Evolutionary conservation across 306 rosid species (phyloP).

Genomic region (Ormosia semicastrata): DNA sequence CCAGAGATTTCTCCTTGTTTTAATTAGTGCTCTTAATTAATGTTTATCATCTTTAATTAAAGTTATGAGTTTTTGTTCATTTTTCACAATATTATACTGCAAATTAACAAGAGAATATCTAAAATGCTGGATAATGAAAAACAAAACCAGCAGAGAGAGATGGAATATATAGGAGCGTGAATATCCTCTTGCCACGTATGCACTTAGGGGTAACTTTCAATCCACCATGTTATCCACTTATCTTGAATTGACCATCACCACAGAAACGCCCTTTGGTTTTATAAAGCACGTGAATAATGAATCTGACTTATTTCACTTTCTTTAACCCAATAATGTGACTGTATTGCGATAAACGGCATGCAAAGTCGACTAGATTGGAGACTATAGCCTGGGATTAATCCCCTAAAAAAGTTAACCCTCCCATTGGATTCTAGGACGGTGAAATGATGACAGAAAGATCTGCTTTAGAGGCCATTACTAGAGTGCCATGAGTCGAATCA

Average conservation of each 20-base stretch:
- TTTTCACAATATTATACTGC: background rate
- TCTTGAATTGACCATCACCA: no score
- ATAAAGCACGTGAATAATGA: background rate
- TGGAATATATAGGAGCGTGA: background rate
- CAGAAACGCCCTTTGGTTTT: background rate
- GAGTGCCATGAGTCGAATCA: background rate
- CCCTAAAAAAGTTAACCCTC: background rate
- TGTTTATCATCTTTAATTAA: background rate
- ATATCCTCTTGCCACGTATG: background rate
- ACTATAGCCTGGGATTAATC: background rate
- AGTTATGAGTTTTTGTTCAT: background rate
- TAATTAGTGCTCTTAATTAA: background rate
- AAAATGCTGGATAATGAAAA: background rate
- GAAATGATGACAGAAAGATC: background rate
- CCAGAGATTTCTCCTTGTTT: no score
- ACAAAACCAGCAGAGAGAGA: background rate
- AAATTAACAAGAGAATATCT: no score
- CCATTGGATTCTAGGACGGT: background rate
- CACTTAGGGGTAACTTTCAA: no score
- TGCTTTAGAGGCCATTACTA: background rate
- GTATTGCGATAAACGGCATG: background rate
- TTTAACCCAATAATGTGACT: background rate
- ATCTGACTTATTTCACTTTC: background rate
- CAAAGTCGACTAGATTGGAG: background rate
- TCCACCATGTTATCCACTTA: no score